Evolutionary conservation across 2,329 filamentous ascomycete species (phyloP), one percentile per base, ranked within the genome.

Genomic region (Xylaria sp.): DNA sequence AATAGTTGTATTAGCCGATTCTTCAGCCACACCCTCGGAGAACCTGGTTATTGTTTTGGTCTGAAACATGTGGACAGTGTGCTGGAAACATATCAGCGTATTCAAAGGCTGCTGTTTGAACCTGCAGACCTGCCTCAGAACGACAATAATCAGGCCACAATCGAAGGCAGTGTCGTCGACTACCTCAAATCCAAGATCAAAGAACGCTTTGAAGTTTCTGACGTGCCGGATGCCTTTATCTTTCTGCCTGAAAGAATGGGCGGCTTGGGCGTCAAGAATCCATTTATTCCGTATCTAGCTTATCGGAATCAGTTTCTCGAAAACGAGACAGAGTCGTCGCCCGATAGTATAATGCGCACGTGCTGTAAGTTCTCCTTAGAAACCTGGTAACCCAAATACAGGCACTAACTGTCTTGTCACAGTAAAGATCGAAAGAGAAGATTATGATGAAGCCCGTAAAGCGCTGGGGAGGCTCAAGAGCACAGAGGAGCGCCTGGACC

Each of bases 1-100:
- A 85, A 85, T 70, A 80, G 78, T 40, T 85, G 83, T 71, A 82
- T 82, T 9, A 76, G 78, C 4, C 81, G 80, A 0, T 85, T 85
- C 77, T 83, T 85, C 74, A 79, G 78, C 60, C 79, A 81, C 31
- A 83, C 83, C 2, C 84, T 85, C 64, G 83, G 83, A 23, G 80
- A 82, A 42, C 77, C 82, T 1, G 80, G 82, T 2, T 80, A 79
- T 58, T 85, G 83, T 67, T 82, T 84, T 59, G 83, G 83, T 0
- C 76, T 75, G 15, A 78, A 82, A 56, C 83, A 85, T 71, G 77
- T 85, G 26, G 79, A 83, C 57, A 79, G 77, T 40, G 80, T 84
- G 59, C 77, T 85, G 17, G 72, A 79, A 23, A 83, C 80, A 1
- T 82, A 84, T 66, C 75, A 79, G 51, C 77, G 74, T 57, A 83